Base-by-base conservation (phyloP, 495 filamentous ascomycete genomes). In the Podospora sp. region DNA sequence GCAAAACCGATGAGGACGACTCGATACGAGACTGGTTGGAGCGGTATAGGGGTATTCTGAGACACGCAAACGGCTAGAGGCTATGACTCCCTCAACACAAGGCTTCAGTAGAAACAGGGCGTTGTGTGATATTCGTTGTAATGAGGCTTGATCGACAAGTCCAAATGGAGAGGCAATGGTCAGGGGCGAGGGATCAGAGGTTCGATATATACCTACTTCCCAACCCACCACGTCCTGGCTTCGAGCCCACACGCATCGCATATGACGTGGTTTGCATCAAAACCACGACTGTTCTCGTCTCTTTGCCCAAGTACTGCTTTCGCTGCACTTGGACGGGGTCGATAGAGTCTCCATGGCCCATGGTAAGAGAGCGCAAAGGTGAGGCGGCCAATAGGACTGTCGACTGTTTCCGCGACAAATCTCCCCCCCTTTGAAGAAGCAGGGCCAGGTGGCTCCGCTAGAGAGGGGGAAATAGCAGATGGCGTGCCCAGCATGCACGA, bases 361-460 rank as follows among this genome's bases (percentile, higher is more conserved):
- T 16, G 33, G 35, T 36, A 26, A 24, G 25, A 46, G 59, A 33
- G 25, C 16, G 6, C 20, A 65, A 65, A 65, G 55, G 40, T 68
- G 66, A 68, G 66, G 66, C 66, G 16, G 36, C 66, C 66, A 68
- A 68, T 68, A 18, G 46, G 40, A 63, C 21, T 16, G 40, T 24
- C 12, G 14, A 52, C 14, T 14, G 12, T 25, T 22, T 16, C 40
- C 12, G 25, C 27, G 50, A 18, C 21, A 55, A 6, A 26, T 1
- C 52, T 20, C 7, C 26, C 29, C 36, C 26, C 62, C 27, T 46
- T 46, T 6, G 60, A 49, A n/a, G 25, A 29, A 9, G 60, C 36
- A 27, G n/a, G 36, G 36, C 16, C 60, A 62, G n/a, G 36, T 62
- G 60, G 60, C 60, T 35, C 21, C 21, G 7, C 60, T 49, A 21